Evolutionary conservation across 2,329 filamentous ascomycete genomes (phyloP), one percentile per base, ranked within the genome.

Genomic region (Cladosporium cucumerinum): DNA sequence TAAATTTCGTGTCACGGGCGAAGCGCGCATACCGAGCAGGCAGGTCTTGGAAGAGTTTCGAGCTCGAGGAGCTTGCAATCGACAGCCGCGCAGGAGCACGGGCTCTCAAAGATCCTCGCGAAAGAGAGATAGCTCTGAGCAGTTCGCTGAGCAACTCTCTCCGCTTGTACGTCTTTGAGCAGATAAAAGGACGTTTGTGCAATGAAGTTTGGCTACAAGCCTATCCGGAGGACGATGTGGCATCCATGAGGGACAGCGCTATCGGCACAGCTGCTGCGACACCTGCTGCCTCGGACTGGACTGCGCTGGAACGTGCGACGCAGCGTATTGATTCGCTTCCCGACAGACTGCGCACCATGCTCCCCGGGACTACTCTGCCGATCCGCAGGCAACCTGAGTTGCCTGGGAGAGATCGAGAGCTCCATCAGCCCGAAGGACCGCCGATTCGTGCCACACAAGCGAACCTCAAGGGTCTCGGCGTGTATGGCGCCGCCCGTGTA

Each of bases 181-280:
- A 66, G 46, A 51, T 71, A 34, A 70, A 69, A 49, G 54, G 30
- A n/a, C 66, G 70, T 14, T 49, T 71, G n/a, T 67, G 68, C 34
- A 51, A 63, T 10, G 70, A 71, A 36, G 65, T 71, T 46, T 71
- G 68, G 62, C 63, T 65, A 21, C 48, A 61, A 23, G 25, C n/a
- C 5, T 65, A 65, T 11, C 57, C 57, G 8, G 57, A 25, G 34
- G 16, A 34, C 21, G n/a, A 23, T 8, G 54, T n/a, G n/a, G 43
- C 32, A 21, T 39, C n/a, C 28, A 39, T 14, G 39, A 57, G 39
- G 21, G 49, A 55, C 32, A 54, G 60, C 23, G 60, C 34, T 25
- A 62, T 62, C 10, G 34, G 32, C 23, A 52, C 46, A 2, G 21
- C 30, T 36, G 32, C 30, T 10, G 30, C 30, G 23, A 61, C 30